Evolutionary conservation across 2,329 filamentous ascomycete genomes (phyloP).

Genomic region (Fusarium tjaetaba): DNA sequence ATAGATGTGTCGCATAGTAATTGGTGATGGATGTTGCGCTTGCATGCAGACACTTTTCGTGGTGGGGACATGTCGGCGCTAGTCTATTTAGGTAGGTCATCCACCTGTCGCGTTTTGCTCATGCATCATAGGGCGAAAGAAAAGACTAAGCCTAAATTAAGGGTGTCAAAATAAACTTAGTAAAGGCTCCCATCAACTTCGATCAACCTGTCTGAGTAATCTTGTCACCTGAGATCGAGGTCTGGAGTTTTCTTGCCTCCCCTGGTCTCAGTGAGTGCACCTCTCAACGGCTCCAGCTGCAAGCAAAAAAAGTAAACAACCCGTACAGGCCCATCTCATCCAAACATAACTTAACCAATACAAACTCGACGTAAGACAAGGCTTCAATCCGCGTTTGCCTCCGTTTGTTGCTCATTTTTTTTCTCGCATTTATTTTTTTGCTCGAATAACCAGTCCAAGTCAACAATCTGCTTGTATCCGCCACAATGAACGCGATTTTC

Average conservation of each 20-base stretch:
- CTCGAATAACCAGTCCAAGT: not conserved
- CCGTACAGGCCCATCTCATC: not conserved
- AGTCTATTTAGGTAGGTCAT: not conserved
- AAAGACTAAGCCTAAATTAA: not conserved
- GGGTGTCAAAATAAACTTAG: not conserved
- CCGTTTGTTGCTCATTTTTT: not conserved
- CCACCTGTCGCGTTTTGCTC: not conserved
- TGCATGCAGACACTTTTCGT: not conserved
- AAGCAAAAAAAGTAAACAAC: constrained; percentile 18
- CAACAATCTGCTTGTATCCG: not conserved
- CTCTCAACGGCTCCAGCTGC: not conserved
- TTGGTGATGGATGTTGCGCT: not conserved
- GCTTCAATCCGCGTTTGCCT: not conserved
- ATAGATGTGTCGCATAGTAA: not conserved
- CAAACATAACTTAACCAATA: not conserved
- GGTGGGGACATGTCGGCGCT: not conserved
- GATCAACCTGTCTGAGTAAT: fast-evolving
- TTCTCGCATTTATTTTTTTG: not conserved
- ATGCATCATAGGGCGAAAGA: not conserved
- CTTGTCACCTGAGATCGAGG: not conserved
- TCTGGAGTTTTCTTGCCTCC: not conserved
- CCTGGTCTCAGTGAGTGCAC: not conserved
- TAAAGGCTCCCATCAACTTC: too few species aligned
- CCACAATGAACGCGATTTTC: constrained; percentile 17
- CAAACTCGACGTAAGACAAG: constrained; percentile 7